Conservation (phyloP, 208 protist species). For the Trypanosoma rangeli region DNA sequence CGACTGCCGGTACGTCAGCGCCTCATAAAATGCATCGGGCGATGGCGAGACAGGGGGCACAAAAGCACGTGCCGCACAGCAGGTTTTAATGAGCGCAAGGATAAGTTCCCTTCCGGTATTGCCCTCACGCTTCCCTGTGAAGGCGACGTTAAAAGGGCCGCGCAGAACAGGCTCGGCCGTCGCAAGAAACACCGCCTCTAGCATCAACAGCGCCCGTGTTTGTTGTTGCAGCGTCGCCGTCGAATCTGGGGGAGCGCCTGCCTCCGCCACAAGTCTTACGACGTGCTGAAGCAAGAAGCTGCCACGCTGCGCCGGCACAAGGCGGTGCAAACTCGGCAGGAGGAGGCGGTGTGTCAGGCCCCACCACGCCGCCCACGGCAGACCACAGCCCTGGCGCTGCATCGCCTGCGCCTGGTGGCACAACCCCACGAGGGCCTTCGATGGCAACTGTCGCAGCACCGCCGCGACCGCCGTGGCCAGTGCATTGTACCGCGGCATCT, state of each 20-base stretch:
- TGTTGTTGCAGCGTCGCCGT: constrained; percentile 17
- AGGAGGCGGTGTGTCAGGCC: constrained; percentile 41
- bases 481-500: constrained; percentile 25
- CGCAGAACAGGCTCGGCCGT: constrained; percentile 32
- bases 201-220: constrained; percentile 65
- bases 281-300: constrained; percentile 43
- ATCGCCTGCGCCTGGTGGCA: constrained; percentile 26
- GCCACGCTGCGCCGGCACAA: constrained; percentile 20
- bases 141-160: constrained; percentile 53
- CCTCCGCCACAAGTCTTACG: constrained; percentile 30
- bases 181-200: constrained; percentile 69
- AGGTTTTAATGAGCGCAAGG: constrained; percentile 65
- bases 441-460: constrained; percentile 23
- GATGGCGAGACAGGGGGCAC: background rate
- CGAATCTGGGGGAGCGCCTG: background rate
- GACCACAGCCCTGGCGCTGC: constrained; percentile 18
- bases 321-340: constrained; percentile 32
- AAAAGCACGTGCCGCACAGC: constrained; percentile 27
- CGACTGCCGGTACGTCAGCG: constrained; percentile 48
- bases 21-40: constrained; percentile 7
- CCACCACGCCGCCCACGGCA: constrained; percentile 38
- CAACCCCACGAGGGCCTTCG: constrained; percentile 17
- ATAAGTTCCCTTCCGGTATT: constrained; percentile 85
- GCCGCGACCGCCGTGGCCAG: constrained; percentile 16
- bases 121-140: constrained; percentile 16